Base-by-base conservation (phyloP, 306 rosid genomes). In the Quercus parvula region DNA sequence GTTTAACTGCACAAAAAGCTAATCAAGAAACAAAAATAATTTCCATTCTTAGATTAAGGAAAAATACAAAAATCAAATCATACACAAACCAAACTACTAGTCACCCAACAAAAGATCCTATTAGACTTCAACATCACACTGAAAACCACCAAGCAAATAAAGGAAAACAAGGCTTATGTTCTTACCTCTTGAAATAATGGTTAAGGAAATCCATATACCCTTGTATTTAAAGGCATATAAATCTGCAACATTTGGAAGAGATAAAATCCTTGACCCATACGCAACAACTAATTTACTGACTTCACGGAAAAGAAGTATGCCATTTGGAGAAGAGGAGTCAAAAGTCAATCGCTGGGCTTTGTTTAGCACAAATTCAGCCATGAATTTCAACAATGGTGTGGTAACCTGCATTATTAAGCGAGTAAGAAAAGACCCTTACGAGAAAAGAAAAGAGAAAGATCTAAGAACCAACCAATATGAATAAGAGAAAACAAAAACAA, bases 271-370 rank as follows among this genome's bases (percentile, higher is more conserved):
- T 80, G 99, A 93, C 78, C 98, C 99, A 85, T 93, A 96, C 8
- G 99, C 94, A 73, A 96, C 98, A 74, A 96, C 83, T 86, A 96
- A 54, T 88, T 93, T 96, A 81, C 99, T 93, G 78, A 96, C 97
- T 96, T 96, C 99, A 59, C 99, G 97, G 83, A 96, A 96, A 79
- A 96, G 88, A 87, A 96, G 99, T 84, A 96, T 96, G 83, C 99
- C 99, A 86, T 96, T 96, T 64, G 99, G 99, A 87, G 99, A 96
- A 77, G 98, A 96, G 66, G 99, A 93, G 85, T 96, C 99, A 81
- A 96, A 96, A 61, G 96, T 96, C 92, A 96, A 85, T 67, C 99
- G 96, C 70, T 96, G 99, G 80, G 98, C 94, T 91, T 96, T 96
- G 90, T 96, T 96, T 76, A 83, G 79, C 85, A 89, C 99, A 88